Evolutionary conservation across 2,329 filamentous ascomycete species (phyloP).

Genomic region (Chaetomiaceae sp.): DNA sequence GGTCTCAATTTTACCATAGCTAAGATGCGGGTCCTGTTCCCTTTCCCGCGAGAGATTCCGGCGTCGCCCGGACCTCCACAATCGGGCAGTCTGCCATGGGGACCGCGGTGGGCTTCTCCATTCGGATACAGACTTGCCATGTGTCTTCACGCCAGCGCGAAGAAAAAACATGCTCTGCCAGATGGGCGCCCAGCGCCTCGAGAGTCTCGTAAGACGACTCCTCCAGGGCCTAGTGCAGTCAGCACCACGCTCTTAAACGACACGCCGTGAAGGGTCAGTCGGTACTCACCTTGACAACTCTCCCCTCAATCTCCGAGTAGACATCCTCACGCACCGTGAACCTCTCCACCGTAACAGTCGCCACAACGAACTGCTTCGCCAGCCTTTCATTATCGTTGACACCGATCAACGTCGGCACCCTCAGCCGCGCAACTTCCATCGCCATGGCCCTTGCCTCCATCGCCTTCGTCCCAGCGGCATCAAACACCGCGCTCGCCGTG

Average conservation of each 20-base stretch:
- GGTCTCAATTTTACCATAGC: no score
- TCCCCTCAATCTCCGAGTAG: conserved; percentile 53
- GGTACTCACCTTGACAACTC: conserved; percentile 54
- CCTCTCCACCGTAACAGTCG: conserved; percentile 58
- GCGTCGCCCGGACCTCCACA: conserved; percentile 50
- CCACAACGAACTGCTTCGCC: conserved; percentile 62
- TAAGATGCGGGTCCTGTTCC: background rate
- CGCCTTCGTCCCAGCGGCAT: conserved; percentile 14
- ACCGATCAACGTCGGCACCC: conserved; percentile 64
- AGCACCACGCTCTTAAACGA: background rate
- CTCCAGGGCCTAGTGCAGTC: conserved; percentile 44
- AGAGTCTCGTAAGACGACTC: conserved; percentile 58
- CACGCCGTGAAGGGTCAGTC: background rate
- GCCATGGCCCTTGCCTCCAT: conserved; percentile 30
- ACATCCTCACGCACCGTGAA: conserved; percentile 43
- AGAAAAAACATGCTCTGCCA: conserved; percentile 43
- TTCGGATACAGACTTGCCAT: conserved; percentile 54
- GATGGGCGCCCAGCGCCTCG: conserved; percentile 53
- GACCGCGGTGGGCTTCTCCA: conserved; percentile 72
- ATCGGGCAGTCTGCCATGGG: conserved; percentile 66
- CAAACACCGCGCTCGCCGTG: conserved; percentile 42
- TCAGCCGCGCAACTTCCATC: conserved; percentile 53
- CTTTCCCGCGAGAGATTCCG: background rate
- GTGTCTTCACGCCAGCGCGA: conserved; percentile 36
- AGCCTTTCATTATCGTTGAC: conserved; percentile 67